These are phyloP conservation scores for Penicillium sp. DNA, from an alignment of 2,329 filamentous ascomycete species.

Conservation along the genomic window DNA sequence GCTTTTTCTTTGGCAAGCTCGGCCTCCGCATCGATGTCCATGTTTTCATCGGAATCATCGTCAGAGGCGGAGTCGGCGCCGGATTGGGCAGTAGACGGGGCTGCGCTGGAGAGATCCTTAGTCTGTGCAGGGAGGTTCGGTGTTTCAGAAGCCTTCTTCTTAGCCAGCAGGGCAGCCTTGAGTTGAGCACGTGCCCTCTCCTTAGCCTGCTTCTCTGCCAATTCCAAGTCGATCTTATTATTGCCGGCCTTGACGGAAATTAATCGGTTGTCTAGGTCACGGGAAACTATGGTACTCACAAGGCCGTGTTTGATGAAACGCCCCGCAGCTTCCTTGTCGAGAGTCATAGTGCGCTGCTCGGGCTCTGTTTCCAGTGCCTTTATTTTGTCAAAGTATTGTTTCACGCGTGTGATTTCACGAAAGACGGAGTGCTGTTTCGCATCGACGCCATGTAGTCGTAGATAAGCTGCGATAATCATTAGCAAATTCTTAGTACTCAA, in stretches of 20 bases:
- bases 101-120: slow-evolving; percentile 9
- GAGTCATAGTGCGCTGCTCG: slow-evolving; percentile 52
- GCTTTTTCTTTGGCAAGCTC: slow-evolving; percentile 20
- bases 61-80: slow-evolving; percentile 16
- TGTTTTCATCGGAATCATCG: slow-evolving; percentile 15
- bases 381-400: slow-evolving; percentile 90
- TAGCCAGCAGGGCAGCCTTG: slow-evolving; percentile 44
- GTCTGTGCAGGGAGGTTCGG: slow-evolving; percentile 1
- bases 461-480: slow-evolving; percentile 51
- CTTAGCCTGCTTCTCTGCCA: slow-evolving; percentile 48
- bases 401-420: slow-evolving; percentile 76
- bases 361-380: slow-evolving; percentile 65
- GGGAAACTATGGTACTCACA: slow-evolving; percentile 44
- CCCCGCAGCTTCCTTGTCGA: slow-evolving; percentile 71
- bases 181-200: slow-evolving; percentile 48
- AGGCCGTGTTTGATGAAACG: slow-evolving; percentile 79
- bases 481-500: slow-evolving; percentile 1
- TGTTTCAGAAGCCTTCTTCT: slow-evolving; percentile 30
- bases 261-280: slow-evolving; percentile 7
- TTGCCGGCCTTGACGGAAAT: slow-evolving; percentile 41
- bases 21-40: slow-evolving; percentile 4
- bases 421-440: slow-evolving; percentile 82
- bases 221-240: slow-evolving; percentile 48
- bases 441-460: slow-evolving; percentile 72
- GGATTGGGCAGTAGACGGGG: slow-evolving; percentile 12